phyloP scores from a whole-genome alignment of 2,329 filamentous ascomycete species.

The Aspergillus awamori region DNA sequence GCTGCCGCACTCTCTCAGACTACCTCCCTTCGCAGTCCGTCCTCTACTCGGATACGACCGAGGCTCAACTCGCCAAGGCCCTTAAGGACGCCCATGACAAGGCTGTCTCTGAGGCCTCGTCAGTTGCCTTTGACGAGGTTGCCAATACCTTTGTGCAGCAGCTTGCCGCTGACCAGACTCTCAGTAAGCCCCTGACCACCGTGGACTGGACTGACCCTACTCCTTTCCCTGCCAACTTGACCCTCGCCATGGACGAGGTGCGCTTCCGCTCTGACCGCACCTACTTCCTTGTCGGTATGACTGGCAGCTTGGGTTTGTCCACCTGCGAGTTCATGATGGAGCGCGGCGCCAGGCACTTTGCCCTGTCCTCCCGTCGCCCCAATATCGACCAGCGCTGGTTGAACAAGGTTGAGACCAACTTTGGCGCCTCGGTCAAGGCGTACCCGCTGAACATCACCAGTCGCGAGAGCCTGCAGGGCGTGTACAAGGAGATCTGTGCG shows the following conservation, averaged over 20 bases:
- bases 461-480: background rate
- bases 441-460: conserved; percentile 17
- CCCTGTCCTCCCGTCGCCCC: conserved; percentile 35
- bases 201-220: background rate
- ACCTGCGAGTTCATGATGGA: conserved; percentile 34
- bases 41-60: too few species aligned
- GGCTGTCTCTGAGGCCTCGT: too few species aligned
- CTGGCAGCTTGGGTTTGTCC: conserved; percentile 20
- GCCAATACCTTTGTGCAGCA: too few species aligned
- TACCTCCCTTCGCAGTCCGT: too few species aligned
- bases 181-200: too few species aligned
- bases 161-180: too few species aligned
- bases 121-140: too few species aligned
- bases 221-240: too few species aligned
- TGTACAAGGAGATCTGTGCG: background rate
- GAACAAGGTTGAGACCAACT: background rate
- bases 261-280: background rate
- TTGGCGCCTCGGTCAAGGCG: conserved; percentile 24
- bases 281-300: background rate
- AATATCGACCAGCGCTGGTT: conserved; percentile 30
- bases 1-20: too few species aligned
- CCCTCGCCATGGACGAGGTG: too few species aligned
- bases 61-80: too few species aligned
- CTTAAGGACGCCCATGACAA: too few species aligned
- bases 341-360: conserved; percentile 31